Evolutionary conservation across 2,329 filamentous ascomycete genomes (phyloP).

Genomic region (Aspergillus transmontanensis): DNA sequence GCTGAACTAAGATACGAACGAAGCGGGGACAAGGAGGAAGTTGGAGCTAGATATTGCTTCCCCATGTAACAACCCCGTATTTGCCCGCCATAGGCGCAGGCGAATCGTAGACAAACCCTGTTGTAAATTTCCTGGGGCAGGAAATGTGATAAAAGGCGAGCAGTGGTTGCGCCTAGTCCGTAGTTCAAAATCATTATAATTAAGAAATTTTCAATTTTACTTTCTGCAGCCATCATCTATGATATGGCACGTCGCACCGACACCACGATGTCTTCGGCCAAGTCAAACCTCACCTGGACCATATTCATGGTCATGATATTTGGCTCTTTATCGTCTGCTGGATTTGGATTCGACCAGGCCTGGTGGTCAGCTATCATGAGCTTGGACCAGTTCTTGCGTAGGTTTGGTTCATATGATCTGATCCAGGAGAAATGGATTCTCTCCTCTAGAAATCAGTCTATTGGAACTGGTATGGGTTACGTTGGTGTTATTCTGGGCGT

Average conservation of each 20-base stretch:
- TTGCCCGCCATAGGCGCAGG: neutral
- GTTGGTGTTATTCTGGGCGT: slow-evolving; percentile 17
- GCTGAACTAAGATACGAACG: neutral
- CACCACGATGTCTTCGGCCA: neutral
- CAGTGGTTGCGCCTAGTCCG: neutral
- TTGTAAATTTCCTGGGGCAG: too few species aligned
- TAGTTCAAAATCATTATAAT: neutral
- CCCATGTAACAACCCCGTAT: neutral
- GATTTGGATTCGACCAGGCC: slow-evolving; percentile 22
- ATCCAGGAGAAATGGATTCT: slow-evolving; percentile 3
- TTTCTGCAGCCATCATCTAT: neutral
- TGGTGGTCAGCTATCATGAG: slow-evolving; percentile 22
- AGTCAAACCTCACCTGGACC: neutral
- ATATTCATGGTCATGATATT: slow-evolving; percentile 16
- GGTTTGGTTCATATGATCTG: slow-evolving; percentile 7
- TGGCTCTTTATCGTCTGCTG: slow-evolving; percentile 16
- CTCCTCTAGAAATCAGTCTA: slow-evolving; percentile 1
- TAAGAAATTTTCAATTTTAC: neutral
- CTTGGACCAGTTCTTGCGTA: slow-evolving; percentile 10
- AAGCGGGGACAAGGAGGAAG: neutral
- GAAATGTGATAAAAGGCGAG: neutral
- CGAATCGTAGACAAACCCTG: neutral
- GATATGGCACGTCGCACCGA: neutral
- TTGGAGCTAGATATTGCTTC: neutral
- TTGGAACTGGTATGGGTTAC: slow-evolving; percentile 14